Conservation (phyloP, 225 moss, liverwort and hornwort species). For the Physcomitrium patens region DNA sequence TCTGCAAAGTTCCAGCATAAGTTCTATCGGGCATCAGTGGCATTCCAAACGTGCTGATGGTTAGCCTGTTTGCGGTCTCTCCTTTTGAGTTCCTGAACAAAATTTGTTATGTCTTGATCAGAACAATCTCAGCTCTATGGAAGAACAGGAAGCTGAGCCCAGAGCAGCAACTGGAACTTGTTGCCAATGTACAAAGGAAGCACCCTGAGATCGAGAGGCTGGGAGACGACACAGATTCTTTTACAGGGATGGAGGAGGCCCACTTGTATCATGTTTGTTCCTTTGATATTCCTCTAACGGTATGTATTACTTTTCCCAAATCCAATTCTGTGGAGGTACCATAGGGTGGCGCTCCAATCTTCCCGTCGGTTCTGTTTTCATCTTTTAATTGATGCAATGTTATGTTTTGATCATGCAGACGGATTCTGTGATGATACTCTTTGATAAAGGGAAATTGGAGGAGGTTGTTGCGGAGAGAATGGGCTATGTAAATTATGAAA, state of each 20-base stretch:
- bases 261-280: constrained; percentile 71
- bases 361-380: background rate
- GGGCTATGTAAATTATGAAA: constrained; percentile 70
- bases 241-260: constrained; percentile 89
- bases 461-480: constrained; percentile 70
- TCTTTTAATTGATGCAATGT: background rate
- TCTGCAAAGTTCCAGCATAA: background rate
- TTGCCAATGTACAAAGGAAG: constrained; percentile 75
- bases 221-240: constrained; percentile 66
- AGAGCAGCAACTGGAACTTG: constrained; percentile 89
- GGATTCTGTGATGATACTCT: constrained; percentile 42
- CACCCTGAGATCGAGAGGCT: constrained; percentile 69
- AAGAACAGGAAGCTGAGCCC: constrained; percentile 85
- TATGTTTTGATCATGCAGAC: constrained; percentile 38
- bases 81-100: constrained; percentile 5
- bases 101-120: constrained; percentile 34
- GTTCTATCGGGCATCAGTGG: background rate
- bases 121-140: constrained; percentile 88
- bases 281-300: constrained; percentile 61
- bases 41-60: background rate
- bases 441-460: constrained; percentile 52
- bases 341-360: background rate
- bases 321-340: background rate
- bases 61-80: background rate
- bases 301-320: constrained; percentile 24